Evolutionary conservation across 2,329 filamentous ascomycete genomes (phyloP), one percentile per base, ranked within the genome.

Genomic region (Botryosphaeria agaves): DNA sequence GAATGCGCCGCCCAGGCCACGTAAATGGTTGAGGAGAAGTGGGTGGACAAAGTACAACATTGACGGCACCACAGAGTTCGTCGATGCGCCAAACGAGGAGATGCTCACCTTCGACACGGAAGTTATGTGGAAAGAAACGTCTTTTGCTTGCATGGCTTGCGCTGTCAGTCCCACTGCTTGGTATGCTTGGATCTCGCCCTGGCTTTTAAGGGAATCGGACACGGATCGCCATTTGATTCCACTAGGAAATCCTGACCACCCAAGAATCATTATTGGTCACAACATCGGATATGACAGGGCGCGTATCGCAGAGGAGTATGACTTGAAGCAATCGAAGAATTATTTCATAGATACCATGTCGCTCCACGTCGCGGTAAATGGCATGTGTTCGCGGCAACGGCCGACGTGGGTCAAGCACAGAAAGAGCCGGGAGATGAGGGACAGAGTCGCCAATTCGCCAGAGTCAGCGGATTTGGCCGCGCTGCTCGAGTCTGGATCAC

Each of bases 271-370:
- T 26, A 72, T 98, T 14, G 89, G 89, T 2, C 89, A 98, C 55
- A 98, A 98, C 41, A 73, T 98, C 34, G 89, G 89, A 14, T 98
- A 91, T 49, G 89, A 98, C 48, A 69, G 89, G 15, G 87, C 87
- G 11, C 69, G 91, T 20, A 71, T 94, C 32, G 55, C 75, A 14
- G 89, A 98, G 49, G 89, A 98, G 50, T 98, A 98, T 49, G 68
- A 76, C 44, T 54, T 95, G 24, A 62, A 71, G 32, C 87, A 94
- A 51, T 77, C 82, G 1, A 71, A 73, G 23, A 95, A 84, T 41
- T 77, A 72, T 26, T 98, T 93, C 48, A 56, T 98, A 30, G 89
- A 98, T 50, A 98, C 89, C 18, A 98, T 98, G 89, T 95, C 87
- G 2, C 61, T 98, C 14, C 89, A 98, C 49, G 87, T 93, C 5